Percentiles rank a stretch among this genome's conserved stretches.
phyloP scores from a whole-genome alignment of 176 grass and related monocot species.

The Cenchrus purpureus region DNA sequence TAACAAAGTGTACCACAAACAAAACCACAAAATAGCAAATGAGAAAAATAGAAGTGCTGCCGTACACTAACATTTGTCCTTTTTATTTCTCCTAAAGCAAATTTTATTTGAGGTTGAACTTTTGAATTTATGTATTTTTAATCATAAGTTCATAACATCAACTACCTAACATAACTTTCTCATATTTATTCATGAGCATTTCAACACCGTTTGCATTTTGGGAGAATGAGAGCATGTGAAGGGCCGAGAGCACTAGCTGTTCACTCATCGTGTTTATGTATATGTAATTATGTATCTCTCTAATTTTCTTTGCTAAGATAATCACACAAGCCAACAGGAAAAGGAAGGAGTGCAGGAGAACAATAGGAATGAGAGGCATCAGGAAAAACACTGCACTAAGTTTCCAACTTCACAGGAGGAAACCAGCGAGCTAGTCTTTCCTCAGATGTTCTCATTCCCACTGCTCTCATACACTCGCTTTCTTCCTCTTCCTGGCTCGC shows the following conservation, averaged over 20 bases:
- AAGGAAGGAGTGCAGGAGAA: constrained; percentile 37
- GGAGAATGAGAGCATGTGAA: neutral
- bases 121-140: neutral
- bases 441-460: constrained; percentile 22
- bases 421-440: neutral
- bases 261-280: neutral
- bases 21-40: neutral
- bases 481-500: neutral
- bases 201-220: neutral
- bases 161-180: neutral
- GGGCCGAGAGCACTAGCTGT: neutral
- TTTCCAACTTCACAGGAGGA: neutral
- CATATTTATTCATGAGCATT: neutral
- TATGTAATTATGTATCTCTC: neutral
- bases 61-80: neutral
- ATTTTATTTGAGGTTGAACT: neutral
- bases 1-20: neutral
- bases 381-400: constrained; percentile 22
- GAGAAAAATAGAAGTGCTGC: neutral
- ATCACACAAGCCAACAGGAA: constrained; percentile 14
- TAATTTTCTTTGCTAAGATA: neutral
- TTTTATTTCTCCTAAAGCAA: neutral
- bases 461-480: neutral
- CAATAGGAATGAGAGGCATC: constrained; percentile 49
- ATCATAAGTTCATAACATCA: neutral